Evolutionary conservation across 2,329 filamentous ascomycete species (phyloP).

Genomic region (Acrocalymma vagum): DNA sequence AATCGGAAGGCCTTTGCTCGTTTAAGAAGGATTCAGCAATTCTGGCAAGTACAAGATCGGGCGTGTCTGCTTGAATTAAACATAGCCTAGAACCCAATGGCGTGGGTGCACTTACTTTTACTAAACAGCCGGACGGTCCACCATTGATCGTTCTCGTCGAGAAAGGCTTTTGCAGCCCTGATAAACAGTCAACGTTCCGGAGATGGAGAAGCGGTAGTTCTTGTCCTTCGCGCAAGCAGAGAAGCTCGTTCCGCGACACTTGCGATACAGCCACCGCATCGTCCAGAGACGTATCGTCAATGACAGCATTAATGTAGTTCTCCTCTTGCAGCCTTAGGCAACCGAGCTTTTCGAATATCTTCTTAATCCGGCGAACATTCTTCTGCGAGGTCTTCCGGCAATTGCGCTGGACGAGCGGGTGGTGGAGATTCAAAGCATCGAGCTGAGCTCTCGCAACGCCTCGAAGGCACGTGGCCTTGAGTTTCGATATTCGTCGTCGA

Average conservation of each 20-base stretch:
- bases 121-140: conserved; percentile 28
- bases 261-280: conserved; percentile 10
- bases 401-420: background rate
- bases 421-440: conserved; percentile 1
- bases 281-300: conserved; percentile 16
- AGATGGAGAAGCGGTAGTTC: conserved; percentile 18
- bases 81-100: no score
- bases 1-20: conserved; percentile 24
- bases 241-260: conserved; percentile 10
- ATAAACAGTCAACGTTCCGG: conserved; percentile 20
- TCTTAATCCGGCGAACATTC: conserved; percentile 9
- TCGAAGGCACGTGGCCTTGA: background rate
- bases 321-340: conserved; percentile 21
- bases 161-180: conserved; percentile 17
- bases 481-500: no score
- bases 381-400: conserved; percentile 6
- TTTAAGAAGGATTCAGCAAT: conserved; percentile 20
- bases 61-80: conserved; percentile 16
- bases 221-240: conserved; percentile 9
- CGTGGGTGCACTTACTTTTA: conserved; percentile 21
- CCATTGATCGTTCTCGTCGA: conserved; percentile 31
- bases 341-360: conserved; percentile 11
- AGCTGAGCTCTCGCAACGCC: background rate
- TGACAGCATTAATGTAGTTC: conserved; percentile 25
- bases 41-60: conserved; percentile 8